These are phyloP conservation scores for Lepraria neglecta DNA, from an alignment of 495 filamentous ascomycete species.

Conservation along the genomic window DNA sequence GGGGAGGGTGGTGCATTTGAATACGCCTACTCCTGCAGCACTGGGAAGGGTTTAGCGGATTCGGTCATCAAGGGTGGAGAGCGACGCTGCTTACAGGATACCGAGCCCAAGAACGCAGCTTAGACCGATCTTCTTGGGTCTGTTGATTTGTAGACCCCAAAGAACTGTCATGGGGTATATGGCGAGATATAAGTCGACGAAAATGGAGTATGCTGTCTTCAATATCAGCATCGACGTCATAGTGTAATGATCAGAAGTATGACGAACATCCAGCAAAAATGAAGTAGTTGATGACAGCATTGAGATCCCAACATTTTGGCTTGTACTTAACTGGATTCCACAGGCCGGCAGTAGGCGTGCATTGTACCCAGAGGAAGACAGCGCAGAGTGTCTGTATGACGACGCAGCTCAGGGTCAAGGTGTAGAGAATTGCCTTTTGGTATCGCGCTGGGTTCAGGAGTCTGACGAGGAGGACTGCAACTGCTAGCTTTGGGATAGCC, in stretches of 20 bases:
- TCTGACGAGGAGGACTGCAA: background rate
- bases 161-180: slow-evolving; percentile 8
- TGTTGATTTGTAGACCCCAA: slow-evolving; percentile 6
- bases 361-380: background rate
- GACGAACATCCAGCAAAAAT: background rate
- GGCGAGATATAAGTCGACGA: slow-evolving; percentile 9
- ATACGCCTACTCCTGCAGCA: no score
- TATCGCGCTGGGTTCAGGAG: background rate
- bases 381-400: background rate
- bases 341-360: background rate
- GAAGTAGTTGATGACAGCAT: background rate
- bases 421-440: background rate
- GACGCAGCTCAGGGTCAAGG: background rate
- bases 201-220: background rate
- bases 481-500: background rate
- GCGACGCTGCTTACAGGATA: background rate
- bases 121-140: slow-evolving; percentile 6
- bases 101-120: slow-evolving; percentile 7
- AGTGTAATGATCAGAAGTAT: no score
- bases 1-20: no score
- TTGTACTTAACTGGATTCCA: background rate
- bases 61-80: no score
- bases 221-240: no score
- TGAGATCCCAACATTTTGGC: background rate
- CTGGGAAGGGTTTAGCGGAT: no score